These are phyloP conservation scores for Chalaropsis thielavioides DNA, from an alignment of 2,329 filamentous ascomycete species.

Conservation along the genomic window DNA sequence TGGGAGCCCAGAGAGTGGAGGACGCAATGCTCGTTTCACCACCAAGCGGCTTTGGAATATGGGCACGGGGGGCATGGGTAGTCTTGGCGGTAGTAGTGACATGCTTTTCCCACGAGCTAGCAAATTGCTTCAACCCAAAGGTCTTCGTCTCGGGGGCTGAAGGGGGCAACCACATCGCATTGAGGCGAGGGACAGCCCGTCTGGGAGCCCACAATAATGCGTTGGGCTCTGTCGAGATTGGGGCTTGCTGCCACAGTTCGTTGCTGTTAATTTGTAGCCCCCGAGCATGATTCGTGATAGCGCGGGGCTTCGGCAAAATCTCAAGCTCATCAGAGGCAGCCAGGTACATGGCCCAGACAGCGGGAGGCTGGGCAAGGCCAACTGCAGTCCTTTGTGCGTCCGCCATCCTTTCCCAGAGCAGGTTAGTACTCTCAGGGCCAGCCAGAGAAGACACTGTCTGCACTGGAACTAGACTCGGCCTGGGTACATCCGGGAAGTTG, in stretches of 20 bases:
- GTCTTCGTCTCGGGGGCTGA: background rate
- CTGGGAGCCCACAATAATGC: slow-evolving; percentile 11
- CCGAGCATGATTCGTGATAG: background rate
- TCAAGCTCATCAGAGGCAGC: background rate
- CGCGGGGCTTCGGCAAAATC: background rate
- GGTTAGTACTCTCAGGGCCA: background rate
- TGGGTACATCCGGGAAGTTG: slow-evolving; percentile 7
- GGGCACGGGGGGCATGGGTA: background rate
- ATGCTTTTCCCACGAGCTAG: slow-evolving; percentile 12
- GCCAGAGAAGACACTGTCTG: background rate
- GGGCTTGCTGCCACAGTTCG: background rate
- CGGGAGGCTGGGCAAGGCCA: slow-evolving; percentile 12
- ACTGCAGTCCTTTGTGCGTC: background rate
- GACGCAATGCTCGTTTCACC: background rate
- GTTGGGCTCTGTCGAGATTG: background rate
- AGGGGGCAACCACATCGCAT: slow-evolving; percentile 10
- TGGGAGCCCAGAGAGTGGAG: slow-evolving; percentile 2
- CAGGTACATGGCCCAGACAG: slow-evolving; percentile 14
- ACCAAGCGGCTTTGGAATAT: background rate
- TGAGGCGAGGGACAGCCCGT: background rate
- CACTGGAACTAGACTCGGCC: background rate
- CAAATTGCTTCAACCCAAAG: slow-evolving; percentile 10
- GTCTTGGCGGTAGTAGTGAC: background rate
- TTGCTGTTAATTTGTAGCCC: slow-evolving; percentile 10
- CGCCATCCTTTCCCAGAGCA: slow-evolving; percentile 8